These are phyloP conservation scores for Komagataea norvegica DNA, from an alignment of 1,139 yeast species.

Conservation along the genomic window DNA sequence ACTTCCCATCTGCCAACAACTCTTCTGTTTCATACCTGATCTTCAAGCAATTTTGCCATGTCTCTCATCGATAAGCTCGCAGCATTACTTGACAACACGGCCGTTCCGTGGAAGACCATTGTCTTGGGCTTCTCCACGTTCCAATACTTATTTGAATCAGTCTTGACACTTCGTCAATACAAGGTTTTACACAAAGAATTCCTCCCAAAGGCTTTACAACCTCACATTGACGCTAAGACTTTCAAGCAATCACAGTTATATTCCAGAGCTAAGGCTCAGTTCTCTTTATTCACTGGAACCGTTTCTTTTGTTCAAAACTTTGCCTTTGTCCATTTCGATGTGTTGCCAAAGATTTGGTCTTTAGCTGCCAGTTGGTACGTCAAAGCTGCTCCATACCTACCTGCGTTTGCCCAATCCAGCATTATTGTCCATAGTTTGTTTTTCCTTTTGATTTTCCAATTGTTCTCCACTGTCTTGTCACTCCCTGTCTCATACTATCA, in stretches of 20 bases:
- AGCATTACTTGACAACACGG: conserved; percentile 46
- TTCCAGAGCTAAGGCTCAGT: conserved; percentile 75
- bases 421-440: conserved; percentile 63
- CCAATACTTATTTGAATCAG: conserved; percentile 70
- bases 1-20: too few relatives aligned
- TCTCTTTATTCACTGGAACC: conserved; percentile 54
- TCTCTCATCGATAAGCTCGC: conserved; percentile 35
- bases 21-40: too few relatives aligned
- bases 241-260: conserved; percentile 76
- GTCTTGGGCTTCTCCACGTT: conserved; percentile 73
- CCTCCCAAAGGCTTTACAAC: conserved; percentile 60
- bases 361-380: conserved; percentile 40
- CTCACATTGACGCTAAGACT: conserved; percentile 65
- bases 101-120: conserved; percentile 72
- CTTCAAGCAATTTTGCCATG: too few relatives aligned
- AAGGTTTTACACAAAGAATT: conserved; percentile 52
- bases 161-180: conserved; percentile 73
- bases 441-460: conserved; percentile 49
- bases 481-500: conserved; percentile 71
- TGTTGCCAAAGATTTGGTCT: conserved; percentile 68
- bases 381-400: conserved; percentile 26
- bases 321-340: conserved; percentile 52
- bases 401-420: conserved; percentile 40
- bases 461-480: conserved; percentile 46
- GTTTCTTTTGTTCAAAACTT: conserved; percentile 53